Evolutionary conservation across 306 rosid species (phyloP).

Genomic region (Acacia melanoxylon): DNA sequence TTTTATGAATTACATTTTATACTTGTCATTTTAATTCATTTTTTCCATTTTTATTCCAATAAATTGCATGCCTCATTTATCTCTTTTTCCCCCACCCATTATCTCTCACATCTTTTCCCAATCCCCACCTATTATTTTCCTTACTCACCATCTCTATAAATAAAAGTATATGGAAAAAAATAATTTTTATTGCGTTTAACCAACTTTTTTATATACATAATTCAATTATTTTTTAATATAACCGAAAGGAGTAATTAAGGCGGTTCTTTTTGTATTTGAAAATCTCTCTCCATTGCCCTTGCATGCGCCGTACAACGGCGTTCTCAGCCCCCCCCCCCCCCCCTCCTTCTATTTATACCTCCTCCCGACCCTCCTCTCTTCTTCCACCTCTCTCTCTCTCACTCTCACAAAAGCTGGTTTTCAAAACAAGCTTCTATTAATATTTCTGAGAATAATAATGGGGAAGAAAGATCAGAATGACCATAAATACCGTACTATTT

Average conservation of each 20-base stretch:
- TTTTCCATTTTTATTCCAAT: too few species aligned
- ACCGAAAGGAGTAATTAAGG: not conserved
- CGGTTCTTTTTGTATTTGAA: not conserved
- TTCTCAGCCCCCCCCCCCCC: slow-evolving; percentile 39
- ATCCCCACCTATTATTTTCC: too few species aligned
- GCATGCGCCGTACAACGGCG: not conserved
- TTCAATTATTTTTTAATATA: too few species aligned
- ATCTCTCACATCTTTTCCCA: too few species aligned
- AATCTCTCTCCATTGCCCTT: not conserved
- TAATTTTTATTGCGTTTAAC: too few species aligned
- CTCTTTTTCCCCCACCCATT: too few species aligned
- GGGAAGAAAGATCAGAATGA: slow-evolving; percentile 54
- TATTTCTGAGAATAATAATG: slow-evolving; percentile 45
- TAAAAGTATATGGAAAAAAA: too few species aligned
- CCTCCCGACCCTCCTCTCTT: not conserved
- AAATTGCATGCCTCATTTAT: too few species aligned
- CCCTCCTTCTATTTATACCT: slow-evolving; percentile 45
- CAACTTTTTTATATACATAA: too few species aligned
- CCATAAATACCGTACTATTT: slow-evolving; percentile 7
- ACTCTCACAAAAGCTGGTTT: not conserved
- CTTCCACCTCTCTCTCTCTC: not conserved
- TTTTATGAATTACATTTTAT: too few species aligned
- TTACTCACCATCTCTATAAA: too few species aligned
- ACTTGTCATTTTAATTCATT: too few species aligned
- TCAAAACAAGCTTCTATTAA: not conserved